phyloP scores from a whole-genome alignment of 1,284 basidiomycete genomes.

The Mycena sp. region DNA sequence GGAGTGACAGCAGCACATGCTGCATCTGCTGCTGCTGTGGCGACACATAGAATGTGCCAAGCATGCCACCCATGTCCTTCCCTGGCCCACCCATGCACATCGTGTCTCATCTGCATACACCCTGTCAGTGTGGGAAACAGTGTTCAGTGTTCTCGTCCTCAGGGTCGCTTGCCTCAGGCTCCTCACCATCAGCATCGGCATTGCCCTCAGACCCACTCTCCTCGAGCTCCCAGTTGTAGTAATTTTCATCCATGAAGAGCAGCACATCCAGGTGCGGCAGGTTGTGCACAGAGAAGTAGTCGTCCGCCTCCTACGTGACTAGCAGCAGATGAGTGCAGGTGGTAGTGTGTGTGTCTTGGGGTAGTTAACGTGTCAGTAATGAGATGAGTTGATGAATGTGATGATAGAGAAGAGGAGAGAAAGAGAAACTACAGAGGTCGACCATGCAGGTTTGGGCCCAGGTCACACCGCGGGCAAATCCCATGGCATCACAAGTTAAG shows the following conservation, averaged over 20 bases:
- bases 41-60: conserved; percentile 24
- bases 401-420: conserved; percentile 11
- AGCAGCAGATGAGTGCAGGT: conserved; percentile 44
- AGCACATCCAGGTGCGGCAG: conserved; percentile 35
- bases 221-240: conserved; percentile 34
- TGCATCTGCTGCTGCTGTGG: not conserved
- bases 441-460: conserved; percentile 25
- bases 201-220: conserved; percentile 29
- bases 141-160: too few species aligned
- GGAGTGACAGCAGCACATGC: conserved; percentile 29
- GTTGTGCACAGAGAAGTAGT: conserved; percentile 42
- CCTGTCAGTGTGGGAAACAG: too few species aligned
- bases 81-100: too few species aligned
- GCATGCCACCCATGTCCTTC: conserved; percentile 20
- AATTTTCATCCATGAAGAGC: conserved; percentile 37
- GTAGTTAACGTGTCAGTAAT: not conserved
- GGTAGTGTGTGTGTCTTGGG: conserved; percentile 43
- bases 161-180: too few species aligned
- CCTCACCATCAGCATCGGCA: conserved; percentile 29
- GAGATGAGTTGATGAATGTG: not conserved
- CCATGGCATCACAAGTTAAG: too few species aligned
- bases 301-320: conserved; percentile 47
- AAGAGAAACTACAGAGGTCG: not conserved
- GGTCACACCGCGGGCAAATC: conserved; percentile 3
- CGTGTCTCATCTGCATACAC: too few species aligned